A percentile compares a stretch with the other conserved stretches of the same genome.
Conservation (phyloP, 2,329 filamentous ascomycete species). For the Mollisiaceae sp. region DNA sequence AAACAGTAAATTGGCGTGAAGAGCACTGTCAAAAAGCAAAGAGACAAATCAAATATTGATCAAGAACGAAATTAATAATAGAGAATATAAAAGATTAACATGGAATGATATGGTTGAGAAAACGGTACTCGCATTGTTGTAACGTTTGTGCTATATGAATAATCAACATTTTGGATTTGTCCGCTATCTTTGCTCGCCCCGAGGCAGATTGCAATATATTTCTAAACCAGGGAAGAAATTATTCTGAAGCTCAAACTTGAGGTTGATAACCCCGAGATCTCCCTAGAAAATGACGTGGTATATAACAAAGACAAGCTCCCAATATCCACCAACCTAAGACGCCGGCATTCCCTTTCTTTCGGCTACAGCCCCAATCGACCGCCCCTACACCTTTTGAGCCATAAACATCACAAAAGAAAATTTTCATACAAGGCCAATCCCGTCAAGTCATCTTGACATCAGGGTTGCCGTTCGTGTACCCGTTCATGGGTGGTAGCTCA, state of each 20-base stretch:
- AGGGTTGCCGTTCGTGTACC: conserved; percentile 17
- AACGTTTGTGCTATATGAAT: no score
- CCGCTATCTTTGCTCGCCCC: no score
- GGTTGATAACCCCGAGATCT: neutral
- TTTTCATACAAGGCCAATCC: conserved; percentile 12
- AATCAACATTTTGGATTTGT: no score
- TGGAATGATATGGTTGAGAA: no score
- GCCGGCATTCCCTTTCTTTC: neutral
- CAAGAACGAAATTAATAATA: no score
- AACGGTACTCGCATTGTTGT: no score
- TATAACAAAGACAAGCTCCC: conserved; percentile 16
- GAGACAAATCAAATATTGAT: no score
- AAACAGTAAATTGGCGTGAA: no score
- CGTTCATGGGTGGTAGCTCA: conserved; percentile 24
- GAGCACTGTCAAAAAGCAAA: no score
- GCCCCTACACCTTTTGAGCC: neutral
- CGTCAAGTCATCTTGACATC: conserved; percentile 34
- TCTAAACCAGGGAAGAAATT: neutral
- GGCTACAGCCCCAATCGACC: neutral
- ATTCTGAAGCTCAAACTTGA: neutral
- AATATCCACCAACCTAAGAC: neutral
- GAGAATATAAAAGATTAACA: no score
- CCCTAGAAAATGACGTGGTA: conserved; percentile 12
- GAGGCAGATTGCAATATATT: neutral
- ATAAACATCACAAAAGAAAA: conserved; percentile 13